phyloP scores from a whole-genome alignment of 139 green algal species.

The Chlorella sp. region DNA sequence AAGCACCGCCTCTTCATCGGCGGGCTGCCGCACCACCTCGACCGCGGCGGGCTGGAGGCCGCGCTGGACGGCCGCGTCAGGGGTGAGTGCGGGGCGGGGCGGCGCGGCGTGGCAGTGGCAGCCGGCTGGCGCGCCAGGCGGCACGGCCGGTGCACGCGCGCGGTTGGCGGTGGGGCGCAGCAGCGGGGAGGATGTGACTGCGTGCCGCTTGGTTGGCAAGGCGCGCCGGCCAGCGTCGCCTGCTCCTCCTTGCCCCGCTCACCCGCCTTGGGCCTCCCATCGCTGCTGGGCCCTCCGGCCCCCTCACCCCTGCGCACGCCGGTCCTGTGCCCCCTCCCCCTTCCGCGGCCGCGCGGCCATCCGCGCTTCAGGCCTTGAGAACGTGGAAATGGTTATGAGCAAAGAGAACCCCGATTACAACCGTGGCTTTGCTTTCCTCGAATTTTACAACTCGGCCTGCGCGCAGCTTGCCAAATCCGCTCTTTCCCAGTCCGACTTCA shows the following conservation, averaged over 20 bases:
- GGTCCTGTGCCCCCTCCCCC: neutral
- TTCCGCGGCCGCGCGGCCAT: neutral
- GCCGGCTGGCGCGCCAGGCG: no score
- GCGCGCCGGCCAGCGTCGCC: no score
- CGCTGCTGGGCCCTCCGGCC: neutral
- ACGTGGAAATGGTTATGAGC: constrained; percentile 66
- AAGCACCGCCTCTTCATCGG: constrained; percentile 91
- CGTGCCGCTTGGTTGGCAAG: no score
- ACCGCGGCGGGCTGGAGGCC: constrained; percentile 45
- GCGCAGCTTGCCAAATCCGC: constrained; percentile 67
- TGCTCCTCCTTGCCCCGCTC: neutral
- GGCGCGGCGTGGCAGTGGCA: no score
- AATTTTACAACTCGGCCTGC: constrained; percentile 89
- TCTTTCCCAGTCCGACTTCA: constrained; percentile 65
- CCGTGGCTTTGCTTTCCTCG: constrained; percentile 87
- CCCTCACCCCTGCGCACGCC: neutral
- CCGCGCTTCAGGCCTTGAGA: constrained; percentile 54
- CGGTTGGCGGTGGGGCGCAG: no score
- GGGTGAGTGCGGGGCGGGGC: constrained; percentile 16
- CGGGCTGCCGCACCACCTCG: constrained; percentile 76
- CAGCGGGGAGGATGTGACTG: no score
- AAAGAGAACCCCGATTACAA: constrained; percentile 66
- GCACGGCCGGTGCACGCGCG: no score
- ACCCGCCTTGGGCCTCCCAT: neutral
- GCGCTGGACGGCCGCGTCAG: constrained; percentile 32